These are phyloP conservation scores for Puccinia novopanici DNA, from an alignment of 1,284 basidiomycete genomes.

Conservation along the genomic window DNA sequence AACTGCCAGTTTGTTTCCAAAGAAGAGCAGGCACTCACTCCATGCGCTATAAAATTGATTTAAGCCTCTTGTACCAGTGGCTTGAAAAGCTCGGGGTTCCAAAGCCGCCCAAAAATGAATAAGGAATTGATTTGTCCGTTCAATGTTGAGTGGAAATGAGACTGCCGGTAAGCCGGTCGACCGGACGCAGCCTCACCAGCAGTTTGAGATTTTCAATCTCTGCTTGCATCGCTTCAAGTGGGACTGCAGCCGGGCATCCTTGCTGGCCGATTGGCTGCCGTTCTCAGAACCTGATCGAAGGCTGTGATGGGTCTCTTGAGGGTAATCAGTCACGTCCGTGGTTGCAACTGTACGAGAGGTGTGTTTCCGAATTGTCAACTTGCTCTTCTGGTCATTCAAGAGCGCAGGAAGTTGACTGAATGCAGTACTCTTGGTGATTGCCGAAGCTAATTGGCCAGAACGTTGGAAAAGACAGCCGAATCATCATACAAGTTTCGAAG, in stretches of 20 bases:
- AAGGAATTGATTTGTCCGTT: constrained; percentile 25
- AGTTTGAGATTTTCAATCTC: not conserved
- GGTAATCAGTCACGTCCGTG: not conserved
- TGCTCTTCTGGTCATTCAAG: constrained; percentile 28
- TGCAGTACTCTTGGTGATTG: constrained; percentile 41
- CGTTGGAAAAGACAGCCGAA: no score
- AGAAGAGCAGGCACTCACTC: no score
- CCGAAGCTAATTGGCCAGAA: no score
- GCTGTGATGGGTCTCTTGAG: not conserved
- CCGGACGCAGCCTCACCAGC: not conserved
- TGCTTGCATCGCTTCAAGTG: no score
- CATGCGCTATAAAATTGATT: no score
- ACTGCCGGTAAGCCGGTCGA: constrained; percentile 11
- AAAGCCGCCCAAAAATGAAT: constrained; percentile 47
- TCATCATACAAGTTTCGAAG: no score
- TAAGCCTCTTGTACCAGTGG: no score
- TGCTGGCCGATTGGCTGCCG: not conserved
- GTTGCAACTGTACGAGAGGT: no score
- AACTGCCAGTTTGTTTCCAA: constrained; percentile 14
- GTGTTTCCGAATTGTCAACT: no score
- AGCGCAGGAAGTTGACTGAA: constrained; percentile 46
- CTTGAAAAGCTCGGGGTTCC: no score
- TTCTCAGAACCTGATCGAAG: not conserved
- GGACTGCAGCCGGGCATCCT: not conserved
- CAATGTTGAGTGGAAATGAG: constrained; percentile 40